A percentile compares a stretch with the other conserved stretches of the same genome.
Evolutionary conservation across 768 basidiomycete species (phyloP).

Genomic region (Pisolithus microcarpus): DNA sequence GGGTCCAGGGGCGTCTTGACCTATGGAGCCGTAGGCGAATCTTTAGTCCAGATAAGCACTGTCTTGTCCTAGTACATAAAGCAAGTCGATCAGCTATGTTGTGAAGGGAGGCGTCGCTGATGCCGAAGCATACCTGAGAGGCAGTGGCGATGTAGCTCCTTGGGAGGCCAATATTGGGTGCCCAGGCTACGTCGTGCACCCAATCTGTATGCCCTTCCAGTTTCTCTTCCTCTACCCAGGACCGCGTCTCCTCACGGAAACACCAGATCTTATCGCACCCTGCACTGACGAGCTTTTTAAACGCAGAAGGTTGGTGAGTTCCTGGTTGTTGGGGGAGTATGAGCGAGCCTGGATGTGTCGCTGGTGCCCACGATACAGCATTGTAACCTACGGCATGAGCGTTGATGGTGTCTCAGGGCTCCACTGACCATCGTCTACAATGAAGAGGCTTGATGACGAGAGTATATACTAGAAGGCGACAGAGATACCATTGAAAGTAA

Average conservation of each 20-base stretch:
- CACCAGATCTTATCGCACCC: slow-evolving; percentile 97
- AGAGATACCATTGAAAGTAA: slow-evolving; percentile 90
- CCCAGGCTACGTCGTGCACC: slow-evolving; percentile 99
- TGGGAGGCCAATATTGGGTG: slow-evolving; percentile 92
- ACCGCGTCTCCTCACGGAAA: slow-evolving; percentile 78
- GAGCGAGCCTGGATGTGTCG: slow-evolving; percentile 77
- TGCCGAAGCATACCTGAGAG: slow-evolving; percentile 55
- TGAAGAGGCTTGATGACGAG: neutral
- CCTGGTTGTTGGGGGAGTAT: slow-evolving; percentile 58
- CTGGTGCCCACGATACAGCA: slow-evolving; percentile 96
- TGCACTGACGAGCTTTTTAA: slow-evolving; percentile 91
- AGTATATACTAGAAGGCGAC: neutral
- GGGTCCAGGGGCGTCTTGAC: slow-evolving; percentile 76
- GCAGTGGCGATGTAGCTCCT: slow-evolving; percentile 94
- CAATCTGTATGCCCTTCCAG: slow-evolving; percentile 94
- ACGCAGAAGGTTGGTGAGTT: slow-evolving; percentile 40
- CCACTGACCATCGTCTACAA: slow-evolving; percentile 90
- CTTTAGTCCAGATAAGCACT: slow-evolving; percentile 88
- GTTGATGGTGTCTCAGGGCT: slow-evolving; percentile 90
- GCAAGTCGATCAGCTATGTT: neutral
- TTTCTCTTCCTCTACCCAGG: slow-evolving; percentile 86
- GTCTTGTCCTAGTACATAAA: slow-evolving; percentile 55
- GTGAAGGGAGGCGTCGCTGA: neutral
- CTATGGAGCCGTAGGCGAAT: slow-evolving; percentile 68
- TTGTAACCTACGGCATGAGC: slow-evolving; percentile 97